These are phyloP conservation scores for Cladosporium phlei DNA, from an alignment of 2,329 filamentous ascomycete species.

Conservation along the genomic window DNA sequence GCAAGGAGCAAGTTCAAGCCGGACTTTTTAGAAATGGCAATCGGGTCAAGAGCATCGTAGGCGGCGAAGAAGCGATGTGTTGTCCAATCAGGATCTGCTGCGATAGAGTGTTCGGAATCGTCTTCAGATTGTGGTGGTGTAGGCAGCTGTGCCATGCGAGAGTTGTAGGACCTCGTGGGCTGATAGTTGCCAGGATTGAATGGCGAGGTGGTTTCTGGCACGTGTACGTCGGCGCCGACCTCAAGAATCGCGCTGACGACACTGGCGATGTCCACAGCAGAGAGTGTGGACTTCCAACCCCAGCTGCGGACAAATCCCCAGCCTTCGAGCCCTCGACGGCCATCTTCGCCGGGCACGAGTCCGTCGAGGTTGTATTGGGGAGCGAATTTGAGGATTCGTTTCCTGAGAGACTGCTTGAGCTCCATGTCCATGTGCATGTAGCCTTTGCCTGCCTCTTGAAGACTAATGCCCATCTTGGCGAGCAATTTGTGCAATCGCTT, in stretches of 20 bases:
- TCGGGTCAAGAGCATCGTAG: conserved; percentile 52
- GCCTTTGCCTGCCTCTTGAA: conserved; percentile 89
- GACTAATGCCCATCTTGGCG: conserved; percentile 95
- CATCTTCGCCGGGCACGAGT: conserved; percentile 73
- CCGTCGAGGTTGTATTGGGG: conserved; percentile 91
- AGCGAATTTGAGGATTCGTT: conserved; percentile 84
- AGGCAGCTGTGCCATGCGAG: conserved; percentile 27
- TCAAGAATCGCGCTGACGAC: conserved; percentile 88
- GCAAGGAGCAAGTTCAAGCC: conserved; percentile 70
- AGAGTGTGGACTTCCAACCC: conserved; percentile 94
- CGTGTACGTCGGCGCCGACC: conserved; percentile 54
- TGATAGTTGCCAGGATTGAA: conserved; percentile 11
- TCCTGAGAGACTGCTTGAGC: conserved; percentile 78
- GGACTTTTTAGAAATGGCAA: conserved; percentile 39
- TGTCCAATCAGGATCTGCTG: conserved; percentile 41
- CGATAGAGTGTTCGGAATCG: conserved; percentile 22
- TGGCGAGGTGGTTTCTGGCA: conserved; percentile 14
- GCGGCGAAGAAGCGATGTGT: conserved; percentile 54
- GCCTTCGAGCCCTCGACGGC: conserved; percentile 69
- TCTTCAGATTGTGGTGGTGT: conserved; percentile 32
- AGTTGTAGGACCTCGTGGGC: conserved; percentile 23
- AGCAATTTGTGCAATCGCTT: conserved; percentile 90
- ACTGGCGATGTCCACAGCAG: conserved; percentile 89
- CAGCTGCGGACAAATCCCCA: conserved; percentile 97
- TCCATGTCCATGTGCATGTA: conserved; percentile 99